phyloP scores from a whole-genome alignment of 257 asterid species.

The Linderniella brevidens region DNA sequence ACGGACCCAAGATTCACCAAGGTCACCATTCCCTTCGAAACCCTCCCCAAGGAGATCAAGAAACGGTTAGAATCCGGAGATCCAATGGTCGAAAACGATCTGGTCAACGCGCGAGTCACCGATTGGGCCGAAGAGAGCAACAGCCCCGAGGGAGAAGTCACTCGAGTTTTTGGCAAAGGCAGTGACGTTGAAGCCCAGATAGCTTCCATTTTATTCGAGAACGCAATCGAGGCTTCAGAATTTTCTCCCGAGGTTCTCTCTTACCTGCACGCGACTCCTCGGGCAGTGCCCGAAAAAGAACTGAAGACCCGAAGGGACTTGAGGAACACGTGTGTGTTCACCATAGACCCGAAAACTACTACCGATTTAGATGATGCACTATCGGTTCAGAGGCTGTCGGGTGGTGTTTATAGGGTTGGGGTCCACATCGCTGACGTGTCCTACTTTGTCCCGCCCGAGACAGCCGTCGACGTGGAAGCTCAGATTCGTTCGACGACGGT shows the following conservation, averaged over 20 bases:
- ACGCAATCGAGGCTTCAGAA: conserved; percentile 51
- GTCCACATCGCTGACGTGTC: conserved; percentile 87
- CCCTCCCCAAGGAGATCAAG: conserved; percentile 38
- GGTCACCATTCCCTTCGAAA: conserved; percentile 40
- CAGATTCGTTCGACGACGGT: conserved; percentile 34
- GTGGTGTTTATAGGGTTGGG: conserved; percentile 54
- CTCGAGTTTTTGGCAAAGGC: conserved; percentile 58
- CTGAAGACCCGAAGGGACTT: conserved; percentile 37
- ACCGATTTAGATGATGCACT: conserved; percentile 91
- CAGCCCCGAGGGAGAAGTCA: conserved; percentile 49
- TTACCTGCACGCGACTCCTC: conserved; percentile 47
- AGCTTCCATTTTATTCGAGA: conserved; percentile 70
- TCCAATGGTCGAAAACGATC: conserved; percentile 45
- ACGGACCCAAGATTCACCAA: conserved; percentile 62
- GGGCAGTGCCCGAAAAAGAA: conserved; percentile 57
- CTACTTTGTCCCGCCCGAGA: conserved; percentile 59
- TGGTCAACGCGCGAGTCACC: conserved; percentile 56
- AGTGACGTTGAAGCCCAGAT: conserved; percentile 60
- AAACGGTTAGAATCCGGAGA: conserved; percentile 55
- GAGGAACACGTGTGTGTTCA: conserved; percentile 50
- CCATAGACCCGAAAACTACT: conserved; percentile 74
- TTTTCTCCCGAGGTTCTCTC: conserved; percentile 48
- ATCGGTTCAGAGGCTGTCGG: conserved; percentile 38
- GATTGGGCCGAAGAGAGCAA: conserved; percentile 61
- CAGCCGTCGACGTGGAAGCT: conserved; percentile 60